Conservation (phyloP, 2,329 filamentous ascomycete genomes). For the Penicillium sp. region DNA sequence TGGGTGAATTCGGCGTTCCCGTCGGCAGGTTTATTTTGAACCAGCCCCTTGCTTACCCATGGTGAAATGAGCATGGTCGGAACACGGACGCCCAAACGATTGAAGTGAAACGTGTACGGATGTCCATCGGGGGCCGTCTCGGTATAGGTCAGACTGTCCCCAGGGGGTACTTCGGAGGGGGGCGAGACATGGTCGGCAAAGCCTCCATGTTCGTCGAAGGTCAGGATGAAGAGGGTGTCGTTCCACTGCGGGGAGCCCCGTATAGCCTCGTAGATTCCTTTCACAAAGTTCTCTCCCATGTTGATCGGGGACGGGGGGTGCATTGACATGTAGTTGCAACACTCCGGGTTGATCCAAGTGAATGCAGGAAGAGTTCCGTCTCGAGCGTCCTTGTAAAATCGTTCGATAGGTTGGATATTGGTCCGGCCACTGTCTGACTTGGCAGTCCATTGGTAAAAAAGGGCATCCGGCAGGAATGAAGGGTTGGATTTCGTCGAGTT, state of each 20-base stretch:
- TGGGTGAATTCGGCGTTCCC: conserved; percentile 49
- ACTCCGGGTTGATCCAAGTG: conserved; percentile 56
- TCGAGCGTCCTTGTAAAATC: conserved; percentile 52
- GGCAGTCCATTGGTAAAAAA: conserved; percentile 42
- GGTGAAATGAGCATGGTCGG: conserved; percentile 38
- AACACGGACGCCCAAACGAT: conserved; percentile 37
- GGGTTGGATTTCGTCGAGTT: conserved; percentile 41
- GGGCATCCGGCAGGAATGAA: conserved; percentile 14
- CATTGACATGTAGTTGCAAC: conserved; percentile 56
- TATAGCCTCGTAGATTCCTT: conserved; percentile 52
- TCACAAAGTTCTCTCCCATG: conserved; percentile 51
- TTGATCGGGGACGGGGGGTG: conserved; percentile 52
- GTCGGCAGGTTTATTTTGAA: conserved; percentile 44
- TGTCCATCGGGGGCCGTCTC: conserved; percentile 29
- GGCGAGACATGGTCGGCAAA: conserved; percentile 54
- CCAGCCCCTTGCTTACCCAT: conserved; percentile 48
- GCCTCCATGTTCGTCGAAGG: conserved; percentile 54
- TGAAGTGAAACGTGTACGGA: conserved; percentile 36
- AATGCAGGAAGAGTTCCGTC: conserved; percentile 51
- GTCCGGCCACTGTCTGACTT: conserved; percentile 35
- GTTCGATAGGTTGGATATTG: conserved; percentile 41
- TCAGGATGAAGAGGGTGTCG: conserved; percentile 52
- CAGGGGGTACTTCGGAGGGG: conserved; percentile 43
- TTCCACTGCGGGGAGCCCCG: conserved; percentile 53
- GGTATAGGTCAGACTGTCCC: conserved; percentile 44